Conservation (phyloP, 176 grass and related monocot genomes). For the Paspalum notatum region DNA sequence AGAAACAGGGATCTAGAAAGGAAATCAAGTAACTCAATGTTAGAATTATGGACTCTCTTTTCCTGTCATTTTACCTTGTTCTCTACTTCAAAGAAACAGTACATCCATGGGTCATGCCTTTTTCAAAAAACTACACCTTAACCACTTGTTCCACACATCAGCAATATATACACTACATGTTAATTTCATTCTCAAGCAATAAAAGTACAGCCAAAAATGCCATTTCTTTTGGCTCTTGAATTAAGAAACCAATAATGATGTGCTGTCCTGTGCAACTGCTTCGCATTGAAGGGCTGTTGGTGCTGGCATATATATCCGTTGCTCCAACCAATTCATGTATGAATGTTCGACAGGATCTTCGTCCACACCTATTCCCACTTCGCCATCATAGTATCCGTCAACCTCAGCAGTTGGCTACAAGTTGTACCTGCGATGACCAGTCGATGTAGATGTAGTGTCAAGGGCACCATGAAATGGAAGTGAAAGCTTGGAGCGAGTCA, state of each 20-base stretch:
- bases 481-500: neutral
- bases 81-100: slow-evolving; percentile 1
- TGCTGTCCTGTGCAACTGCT: neutral
- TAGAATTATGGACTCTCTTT: neutral
- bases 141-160: neutral
- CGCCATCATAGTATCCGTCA: slow-evolving; percentile 12
- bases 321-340: slow-evolving; percentile 18
- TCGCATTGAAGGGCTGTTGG: slow-evolving; percentile 14
- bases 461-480: neutral
- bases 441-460: neutral
- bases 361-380: slow-evolving; percentile 47
- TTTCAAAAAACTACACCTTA: neutral
- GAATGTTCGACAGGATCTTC: slow-evolving; percentile 37
- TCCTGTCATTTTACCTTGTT: neutral
- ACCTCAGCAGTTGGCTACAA: neutral
- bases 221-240: neutral
- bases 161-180: slow-evolving; percentile 1
- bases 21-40: neutral
- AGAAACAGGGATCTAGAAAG: neutral
- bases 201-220: neutral
- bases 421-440: neutral
- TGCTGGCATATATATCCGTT: slow-evolving; percentile 13
- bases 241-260: neutral
- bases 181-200: slow-evolving; percentile 15
- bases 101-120: neutral